Evolutionary conservation across 2,329 filamentous ascomycete genomes (phyloP).

Genomic region (Paraphoma sp.): DNA sequence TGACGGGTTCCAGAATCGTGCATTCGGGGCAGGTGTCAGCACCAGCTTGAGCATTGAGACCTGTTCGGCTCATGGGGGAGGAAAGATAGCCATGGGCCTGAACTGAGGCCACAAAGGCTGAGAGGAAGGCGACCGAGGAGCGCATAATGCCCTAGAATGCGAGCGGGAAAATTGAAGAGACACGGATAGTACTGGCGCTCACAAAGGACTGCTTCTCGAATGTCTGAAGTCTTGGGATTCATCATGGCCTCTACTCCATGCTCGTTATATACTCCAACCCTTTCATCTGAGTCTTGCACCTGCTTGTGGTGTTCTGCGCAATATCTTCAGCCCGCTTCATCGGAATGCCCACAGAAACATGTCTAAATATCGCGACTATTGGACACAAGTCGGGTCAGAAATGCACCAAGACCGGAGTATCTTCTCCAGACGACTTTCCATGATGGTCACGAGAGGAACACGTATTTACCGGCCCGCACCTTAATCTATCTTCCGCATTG

Average conservation of each 20-base stretch:
- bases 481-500: not conserved
- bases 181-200: not conserved
- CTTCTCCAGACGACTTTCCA: not conserved
- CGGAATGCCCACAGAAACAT: not conserved
- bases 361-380: not conserved
- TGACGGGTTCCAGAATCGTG: slow-evolving; percentile 43
- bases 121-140: slow-evolving; percentile 15
- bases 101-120: slow-evolving; percentile 26
- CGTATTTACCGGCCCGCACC: not conserved
- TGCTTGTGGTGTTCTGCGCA: not conserved
- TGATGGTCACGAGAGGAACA: slow-evolving; percentile 2
- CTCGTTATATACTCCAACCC: not conserved
- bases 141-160: slow-evolving; percentile 20
- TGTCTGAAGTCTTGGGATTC: not conserved
- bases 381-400: slow-evolving; percentile 1
- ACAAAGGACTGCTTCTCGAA: not conserved
- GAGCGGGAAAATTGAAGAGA: not conserved
- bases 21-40: slow-evolving; percentile 44
- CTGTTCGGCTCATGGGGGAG: slow-evolving; percentile 42
- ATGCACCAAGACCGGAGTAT: not conserved
- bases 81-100: slow-evolving; percentile 42
- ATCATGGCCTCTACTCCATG: not conserved
- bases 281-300: not conserved
- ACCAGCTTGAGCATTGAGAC: slow-evolving; percentile 40
- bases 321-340: not conserved